These are phyloP conservation scores for Globisporangium orthogonon DNA, from an alignment of 352 stramenopile species.

Conservation along the genomic window DNA sequence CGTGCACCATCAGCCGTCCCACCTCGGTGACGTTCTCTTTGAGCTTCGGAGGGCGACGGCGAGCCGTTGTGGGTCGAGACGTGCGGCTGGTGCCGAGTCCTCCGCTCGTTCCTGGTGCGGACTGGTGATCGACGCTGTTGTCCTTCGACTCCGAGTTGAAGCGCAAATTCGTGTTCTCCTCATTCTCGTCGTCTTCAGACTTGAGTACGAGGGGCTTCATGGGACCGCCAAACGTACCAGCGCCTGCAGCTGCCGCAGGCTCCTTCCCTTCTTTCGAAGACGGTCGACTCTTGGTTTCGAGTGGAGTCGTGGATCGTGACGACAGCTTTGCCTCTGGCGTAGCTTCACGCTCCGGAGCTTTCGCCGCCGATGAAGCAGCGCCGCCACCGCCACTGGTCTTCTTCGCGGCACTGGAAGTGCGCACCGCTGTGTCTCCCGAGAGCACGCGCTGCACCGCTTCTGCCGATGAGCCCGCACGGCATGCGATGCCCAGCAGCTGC, in stretches of 20 bases:
- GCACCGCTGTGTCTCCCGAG: slow-evolving; percentile 39
- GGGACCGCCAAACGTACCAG: slow-evolving; percentile 42
- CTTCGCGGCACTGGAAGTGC: slow-evolving; percentile 24
- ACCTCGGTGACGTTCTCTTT: slow-evolving; percentile 86
- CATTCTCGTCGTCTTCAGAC: slow-evolving; percentile 41
- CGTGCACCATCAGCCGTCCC: slow-evolving; percentile 53
- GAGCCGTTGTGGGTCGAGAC: slow-evolving; percentile 77
- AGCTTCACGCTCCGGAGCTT: slow-evolving; percentile 30
- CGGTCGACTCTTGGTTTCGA: slow-evolving; percentile 40
- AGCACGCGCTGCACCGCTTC: slow-evolving; percentile 73
- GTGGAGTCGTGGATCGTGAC: slow-evolving; percentile 47
- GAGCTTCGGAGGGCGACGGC: slow-evolving; percentile 80
- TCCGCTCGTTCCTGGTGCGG: slow-evolving; percentile 39
- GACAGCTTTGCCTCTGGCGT: slow-evolving; percentile 49
- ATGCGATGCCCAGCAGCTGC: slow-evolving; percentile 86
- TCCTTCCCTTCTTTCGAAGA: slow-evolving; percentile 35
- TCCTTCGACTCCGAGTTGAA: slow-evolving; percentile 42
- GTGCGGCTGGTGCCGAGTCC: slow-evolving; percentile 55
- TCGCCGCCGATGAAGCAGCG: not conserved
- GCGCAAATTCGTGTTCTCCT: slow-evolving; percentile 31
- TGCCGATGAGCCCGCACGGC: slow-evolving; percentile 48
- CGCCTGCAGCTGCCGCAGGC: slow-evolving; percentile 9
- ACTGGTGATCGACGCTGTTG: slow-evolving; percentile 19
- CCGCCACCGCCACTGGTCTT: slow-evolving; percentile 16
- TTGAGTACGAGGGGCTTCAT: slow-evolving; percentile 56